phyloP scores from a whole-genome alignment of 495 filamentous ascomycete species.

The Podospora anserina region DNA sequence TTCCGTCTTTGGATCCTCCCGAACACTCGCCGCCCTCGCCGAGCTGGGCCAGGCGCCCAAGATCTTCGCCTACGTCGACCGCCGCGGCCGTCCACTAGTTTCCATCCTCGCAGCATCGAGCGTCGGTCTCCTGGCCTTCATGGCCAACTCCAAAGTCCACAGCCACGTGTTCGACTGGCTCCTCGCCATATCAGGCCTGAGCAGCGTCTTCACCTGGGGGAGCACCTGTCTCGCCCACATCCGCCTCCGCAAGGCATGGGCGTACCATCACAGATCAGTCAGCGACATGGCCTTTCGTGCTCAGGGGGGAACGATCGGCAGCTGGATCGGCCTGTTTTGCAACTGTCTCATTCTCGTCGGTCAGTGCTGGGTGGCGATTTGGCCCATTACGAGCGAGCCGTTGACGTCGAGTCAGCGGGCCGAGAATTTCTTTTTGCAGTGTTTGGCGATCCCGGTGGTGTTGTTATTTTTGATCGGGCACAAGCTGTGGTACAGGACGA shows the following conservation, averaged over 20 bases:
- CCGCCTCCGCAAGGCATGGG: constrained; percentile 83
- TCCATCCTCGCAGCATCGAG: constrained; percentile 65
- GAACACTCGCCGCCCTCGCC: constrained; percentile 81
- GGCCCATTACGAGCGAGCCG: constrained; percentile 51
- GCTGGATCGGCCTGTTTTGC: constrained; percentile 78
- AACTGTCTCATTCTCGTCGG: constrained; percentile 77
- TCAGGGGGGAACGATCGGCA: constrained; percentile 77
- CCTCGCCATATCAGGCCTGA: constrained; percentile 82
- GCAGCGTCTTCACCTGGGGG: constrained; percentile 90
- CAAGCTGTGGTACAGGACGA: constrained; percentile 71
- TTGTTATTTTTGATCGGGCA: constrained; percentile 72
- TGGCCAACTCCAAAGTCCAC: constrained; percentile 63
- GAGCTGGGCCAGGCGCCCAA: constrained; percentile 79
- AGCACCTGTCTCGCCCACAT: constrained; percentile 87
- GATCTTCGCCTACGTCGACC: constrained; percentile 79
- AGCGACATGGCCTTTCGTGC: constrained; percentile 80
- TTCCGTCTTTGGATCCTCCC: constrained; percentile 81
- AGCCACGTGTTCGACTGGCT: constrained; percentile 78
- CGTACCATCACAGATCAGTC: constrained; percentile 63
- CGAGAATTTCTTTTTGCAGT: constrained; percentile 71
- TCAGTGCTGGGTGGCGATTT: constrained; percentile 87
- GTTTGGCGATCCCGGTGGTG: constrained; percentile 80
- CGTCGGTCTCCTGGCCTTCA: constrained; percentile 75
- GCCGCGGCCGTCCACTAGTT: constrained; percentile 73
- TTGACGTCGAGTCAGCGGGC: constrained; percentile 36